A percentile compares a stretch with the other conserved stretches of the same genome.
Evolutionary conservation across 495 filamentous ascomycete genomes (phyloP).

Genomic region (Neurospora sp.): DNA sequence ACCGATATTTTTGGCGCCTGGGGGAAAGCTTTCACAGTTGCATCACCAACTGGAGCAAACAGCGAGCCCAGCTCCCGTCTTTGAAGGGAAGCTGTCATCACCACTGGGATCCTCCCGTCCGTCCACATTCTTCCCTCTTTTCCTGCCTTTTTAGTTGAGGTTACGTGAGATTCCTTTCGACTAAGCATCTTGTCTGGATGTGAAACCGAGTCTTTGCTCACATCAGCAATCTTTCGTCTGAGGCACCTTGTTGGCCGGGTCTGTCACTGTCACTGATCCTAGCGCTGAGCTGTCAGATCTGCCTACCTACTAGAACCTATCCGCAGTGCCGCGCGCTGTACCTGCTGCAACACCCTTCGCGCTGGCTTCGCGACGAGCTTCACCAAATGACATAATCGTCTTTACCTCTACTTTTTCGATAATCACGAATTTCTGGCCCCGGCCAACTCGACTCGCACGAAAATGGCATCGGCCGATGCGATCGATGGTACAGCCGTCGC

Average conservation of each 20-base stretch:
- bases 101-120: neutral
- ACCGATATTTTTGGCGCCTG: neutral
- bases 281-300: neutral
- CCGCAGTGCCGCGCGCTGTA: neutral
- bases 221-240: neutral
- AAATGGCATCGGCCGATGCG: slow-evolving; percentile 15
- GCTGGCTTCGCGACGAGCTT: neutral
- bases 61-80: neutral
- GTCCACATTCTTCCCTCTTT: neutral
- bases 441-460: neutral
- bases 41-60: neutral
- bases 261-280: neutral
- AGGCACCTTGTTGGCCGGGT: neutral
- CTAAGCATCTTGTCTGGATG: neutral
- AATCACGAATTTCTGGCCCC: neutral
- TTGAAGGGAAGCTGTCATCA: neutral
- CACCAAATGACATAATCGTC: neutral
- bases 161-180: neutral
- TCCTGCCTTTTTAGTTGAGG: neutral
- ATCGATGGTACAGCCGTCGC: neutral
- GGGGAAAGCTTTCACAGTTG: neutral
- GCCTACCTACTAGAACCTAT: neutral
- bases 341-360: neutral
- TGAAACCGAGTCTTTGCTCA: neutral
- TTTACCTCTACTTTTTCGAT: neutral